Evolutionary conservation across 2,329 filamentous ascomycete species (phyloP), one percentile per base, ranked within the genome.

Genomic region (Orbilia quercus): DNA sequence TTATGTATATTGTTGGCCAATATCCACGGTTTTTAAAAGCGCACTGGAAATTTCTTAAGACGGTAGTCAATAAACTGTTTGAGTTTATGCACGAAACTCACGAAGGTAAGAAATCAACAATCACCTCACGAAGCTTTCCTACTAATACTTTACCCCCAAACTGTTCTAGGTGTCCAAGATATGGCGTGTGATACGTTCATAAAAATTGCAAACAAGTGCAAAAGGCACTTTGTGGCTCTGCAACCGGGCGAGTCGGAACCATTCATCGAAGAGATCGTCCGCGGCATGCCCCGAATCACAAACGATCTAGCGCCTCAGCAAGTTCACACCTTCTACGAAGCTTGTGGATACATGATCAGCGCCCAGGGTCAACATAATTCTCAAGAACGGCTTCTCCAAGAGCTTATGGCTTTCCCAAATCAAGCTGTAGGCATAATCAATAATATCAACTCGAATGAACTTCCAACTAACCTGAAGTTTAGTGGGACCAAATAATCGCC

Each of bases 31-130:
- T 99, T 83, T 84, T 99, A 78, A 99, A 99, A 84, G 95, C 95
- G 1, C 95, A 99, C 81, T 99, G 95, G 95, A 99, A 99, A 81
- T 99, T 99, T 83, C 84, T 99, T 65, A 99, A 99, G 88, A 99
- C 95, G 1, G 95, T 99, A 16, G 95, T 99, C 79, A 99, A 99
- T 83, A 99, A 99, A 84, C 86, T 99, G 3, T 99, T 99, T 79
- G 95, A 99, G 83, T 99, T 99, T 80, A 99, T 99, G 95, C 95
- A 99, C 81, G 95, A 99, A 82, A 98, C 95, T 0, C 95, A 99
- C 79, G 95, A 99, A 84, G 95, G 91, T 89, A 82, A 78, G 85
- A 80, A n/a, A 38, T 11, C 65, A 11, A 45, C 22, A 22, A 48
- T 34, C 50, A 63, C n/a, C 7, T 44, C 63, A 59, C 1, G 20